phyloP scores from a whole-genome alignment of 2,329 filamentous ascomycete genomes.

The Saccharata proteae region DNA sequence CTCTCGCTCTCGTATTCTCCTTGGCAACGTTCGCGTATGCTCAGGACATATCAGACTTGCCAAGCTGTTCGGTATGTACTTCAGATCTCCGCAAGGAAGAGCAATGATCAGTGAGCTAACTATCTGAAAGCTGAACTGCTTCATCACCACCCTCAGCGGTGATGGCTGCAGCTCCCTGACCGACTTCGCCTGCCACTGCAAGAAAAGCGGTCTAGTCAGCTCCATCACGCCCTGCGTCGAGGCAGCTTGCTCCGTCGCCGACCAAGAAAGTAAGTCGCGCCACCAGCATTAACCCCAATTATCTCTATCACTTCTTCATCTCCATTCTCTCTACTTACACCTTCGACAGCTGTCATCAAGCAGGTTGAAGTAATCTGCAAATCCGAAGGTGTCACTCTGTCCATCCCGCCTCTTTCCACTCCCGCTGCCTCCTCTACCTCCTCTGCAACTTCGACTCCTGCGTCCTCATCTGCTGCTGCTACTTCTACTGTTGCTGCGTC shows the following conservation, averaged over 20 bases:
- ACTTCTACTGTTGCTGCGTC: slow-evolving; percentile 3
- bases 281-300: background rate
- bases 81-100: background rate
- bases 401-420: slow-evolving; percentile 13
- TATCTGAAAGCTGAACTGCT: slow-evolving; percentile 32
- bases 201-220: slow-evolving; percentile 30
- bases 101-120: slow-evolving; percentile 11
- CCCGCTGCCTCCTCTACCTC: slow-evolving; percentile 10
- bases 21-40: slow-evolving; percentile 33
- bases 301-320: background rate
- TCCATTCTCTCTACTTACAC: slow-evolving; percentile 1
- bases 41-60: slow-evolving; percentile 32
- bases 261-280: slow-evolving; percentile 24
- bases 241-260: slow-evolving; percentile 25
- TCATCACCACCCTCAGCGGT: slow-evolving; percentile 26
- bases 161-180: slow-evolving; percentile 35
- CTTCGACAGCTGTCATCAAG: slow-evolving; percentile 13
- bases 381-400: slow-evolving; percentile 19
- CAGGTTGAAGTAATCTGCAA: slow-evolving; percentile 21
- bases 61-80: slow-evolving; percentile 34
- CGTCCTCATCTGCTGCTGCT: slow-evolving; percentile 10
- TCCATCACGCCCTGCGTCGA: slow-evolving; percentile 36
- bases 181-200: slow-evolving; percentile 40
- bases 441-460: slow-evolving; percentile 10
- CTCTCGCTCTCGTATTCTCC: slow-evolving; percentile 26